Conservation (phyloP, 1,139 yeast species). For the Pneumocystis jirovecii region DNA sequence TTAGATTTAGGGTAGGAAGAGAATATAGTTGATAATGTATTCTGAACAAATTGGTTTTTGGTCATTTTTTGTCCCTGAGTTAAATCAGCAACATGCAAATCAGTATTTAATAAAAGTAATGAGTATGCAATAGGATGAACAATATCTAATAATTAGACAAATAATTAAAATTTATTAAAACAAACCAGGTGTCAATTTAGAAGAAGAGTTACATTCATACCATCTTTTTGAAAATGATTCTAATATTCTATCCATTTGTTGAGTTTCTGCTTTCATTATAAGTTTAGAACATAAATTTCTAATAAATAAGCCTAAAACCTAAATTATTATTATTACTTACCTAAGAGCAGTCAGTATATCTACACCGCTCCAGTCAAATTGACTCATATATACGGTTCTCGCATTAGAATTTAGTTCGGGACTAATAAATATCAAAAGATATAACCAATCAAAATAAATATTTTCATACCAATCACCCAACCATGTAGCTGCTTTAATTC, state of each 20-base stretch:
- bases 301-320: not conserved
- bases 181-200: not conserved
- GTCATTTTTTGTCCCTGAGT: constrained; percentile 25
- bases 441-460: not conserved
- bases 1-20: not conserved
- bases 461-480: constrained; percentile 3
- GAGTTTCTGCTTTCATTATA: constrained; percentile 71
- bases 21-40: constrained; percentile 19
- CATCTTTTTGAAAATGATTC: constrained; percentile 58
- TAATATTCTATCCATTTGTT: constrained; percentile 61
- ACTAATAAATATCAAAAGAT: constrained; percentile 4
- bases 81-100: constrained; percentile 23
- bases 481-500: constrained; percentile 7
- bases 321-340: not conserved
- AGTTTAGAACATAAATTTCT: constrained; percentile 42
- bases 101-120: constrained; percentile 49
- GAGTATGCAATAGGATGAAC: constrained; percentile 64
- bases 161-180: not conserved
- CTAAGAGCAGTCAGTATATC: constrained; percentile 38
- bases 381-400: constrained; percentile 20
- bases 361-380: constrained; percentile 22
- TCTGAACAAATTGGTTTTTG: constrained; percentile 21
- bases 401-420: constrained; percentile 15
- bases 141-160: constrained; percentile 28
- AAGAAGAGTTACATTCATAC: constrained; percentile 21